phyloP scores from a whole-genome alignment of 2,329 filamentous ascomycete genomes.

The Colletotrichum ledebouriae region DNA sequence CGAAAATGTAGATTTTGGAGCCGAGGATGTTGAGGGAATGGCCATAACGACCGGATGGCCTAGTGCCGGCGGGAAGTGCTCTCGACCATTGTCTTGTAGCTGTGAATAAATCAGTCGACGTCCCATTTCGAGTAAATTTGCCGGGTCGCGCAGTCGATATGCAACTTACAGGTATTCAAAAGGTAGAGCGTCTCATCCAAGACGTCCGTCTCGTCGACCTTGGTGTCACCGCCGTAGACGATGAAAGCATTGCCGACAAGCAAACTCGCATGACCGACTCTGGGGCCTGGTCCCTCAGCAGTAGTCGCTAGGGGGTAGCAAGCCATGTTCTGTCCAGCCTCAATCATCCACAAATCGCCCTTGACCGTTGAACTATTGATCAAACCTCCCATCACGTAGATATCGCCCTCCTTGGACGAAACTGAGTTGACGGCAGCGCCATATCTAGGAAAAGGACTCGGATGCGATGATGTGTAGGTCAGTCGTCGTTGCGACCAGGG shows the following conservation, averaged over 20 bases:
- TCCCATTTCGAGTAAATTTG: background rate
- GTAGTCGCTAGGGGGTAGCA: conserved; percentile 94
- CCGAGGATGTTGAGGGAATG: conserved; percentile 97
- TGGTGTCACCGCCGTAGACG: conserved; percentile 98
- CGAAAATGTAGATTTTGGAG: conserved; percentile 97
- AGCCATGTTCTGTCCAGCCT: conserved; percentile 87
- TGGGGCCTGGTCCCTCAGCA: conserved; percentile 91
- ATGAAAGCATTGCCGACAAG: conserved; percentile 99
- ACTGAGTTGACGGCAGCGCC: conserved; percentile 94
- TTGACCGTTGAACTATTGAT: conserved; percentile 97
- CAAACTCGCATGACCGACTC: conserved; percentile 93
- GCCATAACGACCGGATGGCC: conserved; percentile 92
- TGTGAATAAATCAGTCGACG: conserved; percentile 53
- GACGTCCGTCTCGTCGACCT: conserved; percentile 91
- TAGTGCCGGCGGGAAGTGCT: conserved; percentile 86
- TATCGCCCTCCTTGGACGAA: conserved; percentile 95
- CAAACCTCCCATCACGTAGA: conserved; percentile 97
- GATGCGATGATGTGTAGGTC: conserved; percentile 84
- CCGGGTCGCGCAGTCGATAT: background rate
- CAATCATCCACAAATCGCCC: conserved; percentile 97
- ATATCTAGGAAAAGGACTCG: conserved; percentile 94
- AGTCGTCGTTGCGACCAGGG: conserved; percentile 95
- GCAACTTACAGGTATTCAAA: conserved; percentile 90
- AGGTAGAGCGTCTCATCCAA: conserved; percentile 97
- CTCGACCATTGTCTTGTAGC: conserved; percentile 98